Evolutionary conservation across 345 rosid species (phyloP), one percentile per base, ranked within the genome.

Genomic region (Mercurialis annua): DNA sequence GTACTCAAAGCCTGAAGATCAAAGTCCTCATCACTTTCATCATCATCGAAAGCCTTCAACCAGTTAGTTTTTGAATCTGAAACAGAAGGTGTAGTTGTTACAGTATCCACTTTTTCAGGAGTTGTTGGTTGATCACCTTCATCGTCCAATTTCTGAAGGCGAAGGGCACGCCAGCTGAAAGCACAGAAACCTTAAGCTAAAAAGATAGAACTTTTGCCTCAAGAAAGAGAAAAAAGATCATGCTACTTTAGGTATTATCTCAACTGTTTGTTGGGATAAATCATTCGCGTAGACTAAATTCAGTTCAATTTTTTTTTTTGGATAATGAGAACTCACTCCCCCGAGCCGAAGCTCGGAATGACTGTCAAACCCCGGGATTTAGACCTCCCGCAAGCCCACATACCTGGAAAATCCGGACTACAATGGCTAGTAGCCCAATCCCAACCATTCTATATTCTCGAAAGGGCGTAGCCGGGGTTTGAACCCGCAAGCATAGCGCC

Each of bases 101-200:
- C 65, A 20, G 76, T 56, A 10, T 4, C 55, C 20, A 14, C 50
- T 36, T 65, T 71, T 42, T 36, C 64, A 54, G 69, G 2, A n/a
- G 51, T 57, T 15, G 51, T 23, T 58, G 66, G 26, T 0, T 64
- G 44, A 62, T 77, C 82, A 38, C 75, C 59, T 42, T 14, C 81
- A 55, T 68, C 27, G 21, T 71, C 62, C 60, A 62, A 44, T 79
- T 79, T 89, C 73, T 83, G 92, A 76, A 89, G 50, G 55, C 95
- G 90, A 80, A 89, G 73, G 68, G 91, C 97, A 73, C 87, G 89
- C 97, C 96, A 94, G 63, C 99, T 94, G 71, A 68, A 72, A 31
- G 50, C 42, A 23, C 36, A 24, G 20, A 9, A 57, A 57, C 18
- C 24, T 24, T 20, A 60, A 53, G 61, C 6, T n/a, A 61, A 48